A percentile compares a stretch with the other conserved stretches of the same genome.
Conservation (phyloP, 768 basidiomycete species). For the Tylopilus subfusipes region DNA sequence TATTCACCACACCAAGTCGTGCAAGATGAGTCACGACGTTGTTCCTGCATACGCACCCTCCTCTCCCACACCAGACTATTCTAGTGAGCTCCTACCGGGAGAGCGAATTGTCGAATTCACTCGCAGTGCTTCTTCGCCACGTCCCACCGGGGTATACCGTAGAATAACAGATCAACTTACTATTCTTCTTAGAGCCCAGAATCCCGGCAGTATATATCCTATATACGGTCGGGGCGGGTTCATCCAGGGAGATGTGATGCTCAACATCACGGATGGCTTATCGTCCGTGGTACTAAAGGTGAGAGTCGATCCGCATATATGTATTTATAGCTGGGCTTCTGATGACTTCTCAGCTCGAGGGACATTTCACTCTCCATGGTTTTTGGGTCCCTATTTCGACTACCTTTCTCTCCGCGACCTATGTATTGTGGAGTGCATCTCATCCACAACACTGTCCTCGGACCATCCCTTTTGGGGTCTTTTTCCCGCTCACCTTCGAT, state of each 20-base stretch:
- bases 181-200: slow-evolving; percentile 23
- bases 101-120: slow-evolving; percentile 51
- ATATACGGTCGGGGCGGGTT: slow-evolving; percentile 19
- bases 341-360: slow-evolving; percentile 21
- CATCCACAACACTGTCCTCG: slow-evolving; percentile 28
- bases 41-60: slow-evolving; percentile 54
- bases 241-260: slow-evolving; percentile 23
- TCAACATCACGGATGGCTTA: slow-evolving; percentile 10
- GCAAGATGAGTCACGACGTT: slow-evolving; percentile 9
- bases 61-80: slow-evolving; percentile 52
- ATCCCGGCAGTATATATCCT: slow-evolving; percentile 21
- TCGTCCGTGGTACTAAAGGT: slow-evolving; percentile 26
- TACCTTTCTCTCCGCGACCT: slow-evolving; percentile 16
- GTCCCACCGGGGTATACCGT: slow-evolving; percentile 22
- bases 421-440: slow-evolving; percentile 18
- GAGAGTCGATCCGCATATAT: not conserved
- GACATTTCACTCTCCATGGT: slow-evolving; percentile 16
- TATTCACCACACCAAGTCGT: not conserved
- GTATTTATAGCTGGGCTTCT: not conserved
- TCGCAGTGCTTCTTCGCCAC: slow-evolving; percentile 16
- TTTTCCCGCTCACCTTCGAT: slow-evolving; percentile 46
- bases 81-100: slow-evolving; percentile 44
- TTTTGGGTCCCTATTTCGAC: slow-evolving; percentile 12
- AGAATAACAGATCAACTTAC: slow-evolving; percentile 30
- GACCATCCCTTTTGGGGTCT: slow-evolving; percentile 40